These are phyloP conservation scores for Populus nigra DNA, from an alignment of 345 rosid genomes.

Conservation along the genomic window DNA sequence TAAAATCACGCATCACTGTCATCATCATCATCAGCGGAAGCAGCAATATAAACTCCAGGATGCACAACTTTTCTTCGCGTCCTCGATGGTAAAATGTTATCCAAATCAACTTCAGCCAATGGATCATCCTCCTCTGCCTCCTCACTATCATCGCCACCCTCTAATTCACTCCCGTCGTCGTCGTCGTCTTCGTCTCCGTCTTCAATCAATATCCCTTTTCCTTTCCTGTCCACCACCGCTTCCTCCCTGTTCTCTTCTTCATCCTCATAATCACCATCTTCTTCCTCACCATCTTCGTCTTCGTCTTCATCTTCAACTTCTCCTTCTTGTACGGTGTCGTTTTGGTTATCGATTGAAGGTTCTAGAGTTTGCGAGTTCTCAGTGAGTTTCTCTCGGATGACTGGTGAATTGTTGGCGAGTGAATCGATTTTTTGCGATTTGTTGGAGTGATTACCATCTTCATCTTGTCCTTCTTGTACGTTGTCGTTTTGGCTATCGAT, in stretches of 20 bases:
- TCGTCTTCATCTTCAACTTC: background rate
- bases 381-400: background rate
- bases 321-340: slow-evolving; percentile 7
- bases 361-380: background rate
- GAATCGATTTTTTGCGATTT: slow-evolving; percentile 45
- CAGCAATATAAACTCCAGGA: slow-evolving; percentile 56
- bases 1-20: slow-evolving; percentile 37
- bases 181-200: slow-evolving; percentile 36
- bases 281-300: slow-evolving; percentile 36
- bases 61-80: slow-evolving; percentile 44
- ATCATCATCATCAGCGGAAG: slow-evolving; percentile 12
- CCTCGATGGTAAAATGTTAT: slow-evolving; percentile 85
- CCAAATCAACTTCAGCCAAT: slow-evolving; percentile 90
- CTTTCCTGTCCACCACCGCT: slow-evolving; percentile 28
- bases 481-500: background rate
- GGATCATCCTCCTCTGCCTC: slow-evolving; percentile 89
- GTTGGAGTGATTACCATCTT: slow-evolving; percentile 22
- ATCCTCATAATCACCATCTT: slow-evolving; percentile 21
- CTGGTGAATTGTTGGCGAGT: slow-evolving; percentile 1
- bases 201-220: slow-evolving; percentile 33
- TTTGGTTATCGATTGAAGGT: background rate
- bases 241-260: slow-evolving; percentile 33
- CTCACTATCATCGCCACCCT: slow-evolving; percentile 47
- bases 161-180: slow-evolving; percentile 39
- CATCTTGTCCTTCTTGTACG: slow-evolving; percentile 14